Evolutionary conservation across 1,139 yeast species (phyloP).

Genomic region (Blastobotrys apis): DNA sequence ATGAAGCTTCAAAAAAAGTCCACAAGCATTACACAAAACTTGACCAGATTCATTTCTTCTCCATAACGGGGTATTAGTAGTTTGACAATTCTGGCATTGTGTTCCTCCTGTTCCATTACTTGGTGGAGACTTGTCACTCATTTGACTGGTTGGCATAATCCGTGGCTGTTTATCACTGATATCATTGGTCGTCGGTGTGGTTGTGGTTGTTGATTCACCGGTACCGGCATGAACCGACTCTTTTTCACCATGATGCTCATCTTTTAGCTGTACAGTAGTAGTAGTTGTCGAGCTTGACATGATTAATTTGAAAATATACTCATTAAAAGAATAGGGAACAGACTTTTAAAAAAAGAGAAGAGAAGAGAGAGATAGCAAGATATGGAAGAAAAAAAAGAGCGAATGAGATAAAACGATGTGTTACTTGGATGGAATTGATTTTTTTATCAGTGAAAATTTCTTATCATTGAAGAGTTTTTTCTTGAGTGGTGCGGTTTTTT

Average conservation of each 20-base stretch:
- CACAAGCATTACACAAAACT: slow-evolving; percentile 93
- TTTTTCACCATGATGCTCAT: no score
- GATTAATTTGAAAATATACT: background rate
- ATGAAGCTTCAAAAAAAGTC: slow-evolving; percentile 81
- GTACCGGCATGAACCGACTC: no score
- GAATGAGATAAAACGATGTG: background rate
- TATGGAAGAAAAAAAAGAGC: background rate
- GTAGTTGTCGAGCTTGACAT: background rate
- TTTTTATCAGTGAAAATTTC: slow-evolving; percentile 7
- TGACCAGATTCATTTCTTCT: slow-evolving; percentile 91
- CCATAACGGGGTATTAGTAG: slow-evolving; percentile 94
- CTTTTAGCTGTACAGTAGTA: background rate
- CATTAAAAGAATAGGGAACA: background rate
- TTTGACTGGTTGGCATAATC: no score
- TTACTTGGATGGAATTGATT: background rate
- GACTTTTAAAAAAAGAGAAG: no score
- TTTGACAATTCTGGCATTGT: slow-evolving; percentile 77
- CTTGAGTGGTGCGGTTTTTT: no score
- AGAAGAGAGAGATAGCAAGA: no score
- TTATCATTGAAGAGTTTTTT: slow-evolving; percentile 1
- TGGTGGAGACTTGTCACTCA: background rate
- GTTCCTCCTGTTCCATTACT: background rate
- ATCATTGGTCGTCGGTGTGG: slow-evolving; percentile 1
- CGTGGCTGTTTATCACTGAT: no score
- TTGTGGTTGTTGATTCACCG: background rate